phyloP scores from a whole-genome alignment of 805 yeast genomes.

The Kazachstania psychrophila region DNA sequence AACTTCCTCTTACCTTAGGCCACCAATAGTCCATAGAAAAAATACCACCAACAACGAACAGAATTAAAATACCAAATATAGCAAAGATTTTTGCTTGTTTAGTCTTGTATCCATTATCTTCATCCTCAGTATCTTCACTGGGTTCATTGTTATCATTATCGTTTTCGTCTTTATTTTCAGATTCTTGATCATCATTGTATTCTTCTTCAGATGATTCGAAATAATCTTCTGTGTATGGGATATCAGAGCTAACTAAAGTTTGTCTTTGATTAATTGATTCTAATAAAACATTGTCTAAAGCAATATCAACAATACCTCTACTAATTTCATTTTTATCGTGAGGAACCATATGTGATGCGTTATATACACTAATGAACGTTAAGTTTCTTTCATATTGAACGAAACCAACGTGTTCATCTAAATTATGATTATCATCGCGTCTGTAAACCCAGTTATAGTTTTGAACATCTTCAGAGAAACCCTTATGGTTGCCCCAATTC shows the following conservation, averaged over 20 bases:
- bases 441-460: constrained; percentile 36
- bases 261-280: constrained; percentile 45
- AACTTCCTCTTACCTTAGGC: background rate
- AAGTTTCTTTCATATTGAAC: constrained; percentile 56
- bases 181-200: constrained; percentile 2
- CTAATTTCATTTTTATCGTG: constrained; percentile 64
- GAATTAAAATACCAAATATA: background rate
- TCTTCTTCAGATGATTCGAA: constrained; percentile 31
- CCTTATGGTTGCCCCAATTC: constrained; percentile 50
- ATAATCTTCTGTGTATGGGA: constrained; percentile 35
- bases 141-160: background rate
- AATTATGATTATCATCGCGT: constrained; percentile 14
- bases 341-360: constrained; percentile 93
- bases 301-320: constrained; percentile 58
- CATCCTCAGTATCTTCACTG: constrained; percentile 2
- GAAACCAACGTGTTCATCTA: constrained; percentile 35
- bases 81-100: constrained; percentile 2
- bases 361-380: constrained; percentile 62
- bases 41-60: background rate
- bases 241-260: constrained; percentile 33
- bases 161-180: background rate
- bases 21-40: background rate
- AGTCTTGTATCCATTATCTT: constrained; percentile 7
- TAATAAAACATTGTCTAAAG: constrained; percentile 40
- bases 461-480: constrained; percentile 24